These are phyloP conservation scores for Phialemonium atrogriseum DNA, from an alignment of 2,329 filamentous ascomycete species.

Conservation along the genomic window DNA sequence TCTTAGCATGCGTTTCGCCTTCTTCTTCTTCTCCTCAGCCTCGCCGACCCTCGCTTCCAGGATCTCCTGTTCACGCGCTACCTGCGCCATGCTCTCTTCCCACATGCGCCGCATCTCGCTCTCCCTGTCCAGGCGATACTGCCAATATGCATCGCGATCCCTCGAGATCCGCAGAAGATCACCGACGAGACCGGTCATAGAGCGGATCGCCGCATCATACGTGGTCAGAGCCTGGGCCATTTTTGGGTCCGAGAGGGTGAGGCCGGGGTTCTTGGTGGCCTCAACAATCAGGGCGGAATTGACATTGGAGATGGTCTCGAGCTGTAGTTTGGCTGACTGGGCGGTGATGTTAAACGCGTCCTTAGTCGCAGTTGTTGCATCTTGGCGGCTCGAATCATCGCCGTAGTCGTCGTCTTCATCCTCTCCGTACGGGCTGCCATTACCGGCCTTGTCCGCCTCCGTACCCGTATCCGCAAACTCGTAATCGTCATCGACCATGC, in stretches of 20 bases:
- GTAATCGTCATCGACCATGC: slow-evolving; percentile 46
- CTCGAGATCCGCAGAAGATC: slow-evolving; percentile 87
- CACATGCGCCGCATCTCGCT: slow-evolving; percentile 88
- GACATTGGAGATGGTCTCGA: slow-evolving; percentile 83
- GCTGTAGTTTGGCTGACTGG: slow-evolving; percentile 85
- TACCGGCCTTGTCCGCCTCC: slow-evolving; percentile 30
- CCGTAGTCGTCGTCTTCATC: slow-evolving; percentile 66
- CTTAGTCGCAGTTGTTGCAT: slow-evolving; percentile 66
- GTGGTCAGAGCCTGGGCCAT: slow-evolving; percentile 71
- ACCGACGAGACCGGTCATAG: slow-evolving; percentile 73
- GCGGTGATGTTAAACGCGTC: slow-evolving; percentile 97
- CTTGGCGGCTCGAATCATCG: slow-evolving; percentile 72
- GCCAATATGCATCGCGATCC: slow-evolving; percentile 94
- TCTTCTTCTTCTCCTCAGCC: slow-evolving; percentile 80
- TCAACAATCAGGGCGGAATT: slow-evolving; percentile 73
- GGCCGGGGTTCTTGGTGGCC: slow-evolving; percentile 57
- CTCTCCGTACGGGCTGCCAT: slow-evolving; percentile 32
- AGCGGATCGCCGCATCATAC: slow-evolving; percentile 84
- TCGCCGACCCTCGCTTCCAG: slow-evolving; percentile 82
- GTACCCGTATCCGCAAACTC: slow-evolving; percentile 40
- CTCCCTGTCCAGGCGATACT: slow-evolving; percentile 87
- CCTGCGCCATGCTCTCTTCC: slow-evolving; percentile 98
- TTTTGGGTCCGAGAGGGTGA: slow-evolving; percentile 67
- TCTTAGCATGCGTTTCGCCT: slow-evolving; percentile 80
- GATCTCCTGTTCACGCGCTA: slow-evolving; percentile 90